Percentiles rank a stretch among this genome's conserved stretches.
These are phyloP conservation scores for Musa acuminata DNA, from an alignment of 176 grass and related monocot species.

Conservation along the genomic window DNA sequence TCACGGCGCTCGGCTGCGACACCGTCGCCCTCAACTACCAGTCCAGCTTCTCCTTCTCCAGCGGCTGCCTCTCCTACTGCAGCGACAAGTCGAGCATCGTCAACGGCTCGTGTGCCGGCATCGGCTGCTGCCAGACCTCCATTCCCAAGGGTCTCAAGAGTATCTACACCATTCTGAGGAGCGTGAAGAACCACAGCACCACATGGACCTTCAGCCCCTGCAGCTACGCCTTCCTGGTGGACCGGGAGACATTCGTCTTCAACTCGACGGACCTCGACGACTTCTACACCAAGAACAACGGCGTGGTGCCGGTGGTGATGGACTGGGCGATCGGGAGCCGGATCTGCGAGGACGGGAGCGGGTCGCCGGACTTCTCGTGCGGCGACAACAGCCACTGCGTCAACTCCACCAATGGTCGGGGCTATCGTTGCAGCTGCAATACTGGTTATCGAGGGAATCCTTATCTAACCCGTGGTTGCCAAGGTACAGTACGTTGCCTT, in stretches of 20 bases:
- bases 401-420: background rate
- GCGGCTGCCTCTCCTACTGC: slow-evolving; percentile 3
- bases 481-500: background rate
- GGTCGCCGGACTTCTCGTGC: background rate
- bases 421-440: slow-evolving; percentile 3
- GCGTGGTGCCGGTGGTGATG: slow-evolving; percentile 4
- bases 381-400: background rate
- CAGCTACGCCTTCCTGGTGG: slow-evolving; percentile 3
- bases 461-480: background rate
- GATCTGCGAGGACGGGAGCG: background rate
- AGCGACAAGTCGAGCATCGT: background rate
- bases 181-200: background rate
- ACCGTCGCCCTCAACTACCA: slow-evolving; percentile 19
- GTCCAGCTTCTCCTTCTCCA: background rate
- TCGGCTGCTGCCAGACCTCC: slow-evolving; percentile 6
- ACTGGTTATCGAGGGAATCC: background rate
- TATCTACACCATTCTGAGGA: background rate
- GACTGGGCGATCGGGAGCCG: slow-evolving; percentile 13
- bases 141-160: slow-evolving; percentile 12
- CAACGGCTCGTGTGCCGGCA: background rate
- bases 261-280: too few species aligned
- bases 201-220: background rate
- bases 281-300: background rate
- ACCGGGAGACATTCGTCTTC: background rate
- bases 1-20: slow-evolving; percentile 30